Base-by-base conservation (phyloP, 1,139 yeast genomes). In the Ogataea hybrid region DNA sequence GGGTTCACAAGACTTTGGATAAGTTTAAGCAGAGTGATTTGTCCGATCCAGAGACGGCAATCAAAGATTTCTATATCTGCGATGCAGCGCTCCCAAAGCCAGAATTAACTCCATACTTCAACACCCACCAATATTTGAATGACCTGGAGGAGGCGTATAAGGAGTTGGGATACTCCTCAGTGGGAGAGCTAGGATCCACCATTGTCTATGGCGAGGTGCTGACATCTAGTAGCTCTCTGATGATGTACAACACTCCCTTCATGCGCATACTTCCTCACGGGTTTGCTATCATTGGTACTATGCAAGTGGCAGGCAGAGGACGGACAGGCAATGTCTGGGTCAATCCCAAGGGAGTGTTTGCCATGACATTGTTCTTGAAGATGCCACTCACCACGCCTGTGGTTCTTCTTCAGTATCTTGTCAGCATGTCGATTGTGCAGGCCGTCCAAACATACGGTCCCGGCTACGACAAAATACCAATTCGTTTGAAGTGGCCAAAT, bases 271-370 rank as follows among this genome's bases (percentile, higher is more conserved):
- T 86, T 16, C 96, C 96, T 1, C 72, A 79, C 32, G 96, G 96
- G 0, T 71, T 81, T 35, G 69, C 84, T 0, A 68, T 80, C n/a
- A 74, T 84, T 3, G 95, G 94, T 1, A 80, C 92, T 1, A 77
- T 85, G 3, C 99, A 94, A 61, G 81, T 87, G 1, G 77, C 89
- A 0, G 99, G 98, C 1, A 72, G 94, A 39, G 99, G 99, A 1
- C 77, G 99, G 46, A 95, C 97, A 6, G 95, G 94, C 2, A 94
- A 94, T 54, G 82, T 82, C 1, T 94, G 98, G 98, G 82, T 94
- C 20, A 90, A 88, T 52, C 98, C 98, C 1, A 75, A 77, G 28
- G 99, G 99, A 6, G 95, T 89, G 0, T 67, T 89, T 62, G 96
- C 97, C 0, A 77, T 81, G 25, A 87, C 97, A 0, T 75, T 81